These are phyloP conservation scores for Saccharomycopsis malanga DNA, from an alignment of 805 yeast species.

Conservation along the genomic window DNA sequence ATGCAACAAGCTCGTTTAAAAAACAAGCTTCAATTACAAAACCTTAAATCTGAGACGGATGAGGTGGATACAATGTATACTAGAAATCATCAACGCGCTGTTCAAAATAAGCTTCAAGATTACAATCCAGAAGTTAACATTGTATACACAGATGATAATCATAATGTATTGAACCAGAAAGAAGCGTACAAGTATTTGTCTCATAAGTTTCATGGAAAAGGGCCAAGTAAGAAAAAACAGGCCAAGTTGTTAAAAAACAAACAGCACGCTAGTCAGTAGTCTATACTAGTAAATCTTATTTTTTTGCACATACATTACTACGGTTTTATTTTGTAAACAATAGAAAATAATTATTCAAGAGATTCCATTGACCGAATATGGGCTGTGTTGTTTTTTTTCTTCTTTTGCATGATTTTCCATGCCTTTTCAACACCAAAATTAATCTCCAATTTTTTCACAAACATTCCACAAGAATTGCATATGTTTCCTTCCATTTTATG, in stretches of 20 bases:
- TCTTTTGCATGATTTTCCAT: conserved; percentile 7
- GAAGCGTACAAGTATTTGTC: conserved; percentile 51
- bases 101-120: conserved; percentile 5
- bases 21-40: conserved; percentile 6
- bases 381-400: conserved; percentile 3
- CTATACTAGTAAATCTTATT: not conserved
- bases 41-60: conserved; percentile 9
- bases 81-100: not conserved
- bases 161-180: conserved; percentile 40
- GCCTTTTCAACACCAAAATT: conserved; percentile 2
- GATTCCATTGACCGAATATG: conserved; percentile 1
- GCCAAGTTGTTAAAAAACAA: conserved; percentile 7
- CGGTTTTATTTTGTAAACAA: not conserved
- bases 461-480: conserved; percentile 17
- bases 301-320: not conserved
- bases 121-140: conserved; percentile 41
- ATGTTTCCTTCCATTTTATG: conserved; percentile 7
- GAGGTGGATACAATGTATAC: not conserved
- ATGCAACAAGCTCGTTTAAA: conserved; percentile 24
- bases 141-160: conserved; percentile 43
- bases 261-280: not conserved
- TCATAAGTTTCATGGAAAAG: conserved; percentile 48
- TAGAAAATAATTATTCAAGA: not conserved
- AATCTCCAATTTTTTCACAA: conserved; percentile 5
- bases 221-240: conserved; percentile 18